phyloP scores from a whole-genome alignment of 2,329 filamentous ascomycete species.

The Thielaviopsis euricoi region DNA sequence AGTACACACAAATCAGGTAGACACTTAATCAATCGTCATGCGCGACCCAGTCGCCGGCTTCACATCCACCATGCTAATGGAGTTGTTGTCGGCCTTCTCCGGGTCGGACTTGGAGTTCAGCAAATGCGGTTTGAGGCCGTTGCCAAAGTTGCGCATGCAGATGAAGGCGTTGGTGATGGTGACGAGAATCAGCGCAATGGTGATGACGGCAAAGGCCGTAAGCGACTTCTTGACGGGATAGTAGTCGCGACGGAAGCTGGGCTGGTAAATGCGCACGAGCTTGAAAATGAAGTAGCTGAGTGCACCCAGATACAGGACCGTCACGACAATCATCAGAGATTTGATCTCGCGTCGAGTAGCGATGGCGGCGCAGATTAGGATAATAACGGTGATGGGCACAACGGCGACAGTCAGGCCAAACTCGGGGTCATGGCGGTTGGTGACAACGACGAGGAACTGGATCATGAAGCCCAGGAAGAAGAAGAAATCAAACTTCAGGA shows the following conservation, averaged over 20 bases:
- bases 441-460: constrained; percentile 90
- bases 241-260: constrained; percentile 44
- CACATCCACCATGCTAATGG: constrained; percentile 39
- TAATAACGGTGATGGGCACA: constrained; percentile 77
- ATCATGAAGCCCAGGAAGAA: constrained; percentile 98
- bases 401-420: constrained; percentile 77
- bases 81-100: constrained; percentile 40
- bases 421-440: constrained; percentile 50
- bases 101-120: constrained; percentile 32
- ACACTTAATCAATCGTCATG: constrained; percentile 43
- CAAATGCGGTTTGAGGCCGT: constrained; percentile 77
- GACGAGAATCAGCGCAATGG: constrained; percentile 70
- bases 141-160: constrained; percentile 81
- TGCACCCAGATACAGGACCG: constrained; percentile 74
- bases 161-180: constrained; percentile 78
- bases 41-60: constrained; percentile 37
- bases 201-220: constrained; percentile 87
- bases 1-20: not conserved
- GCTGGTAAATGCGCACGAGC: constrained; percentile 83
- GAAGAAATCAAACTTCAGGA: constrained; percentile 99
- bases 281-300: constrained; percentile 97
- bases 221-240: constrained; percentile 65
- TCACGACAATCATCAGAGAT: constrained; percentile 58
- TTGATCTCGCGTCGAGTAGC: constrained; percentile 70
- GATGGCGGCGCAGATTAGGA: constrained; percentile 70